Percentiles rank a stretch among this genome's conserved stretches.
phyloP scores from a whole-genome alignment of 345 rosid species.

The Litchi chinensis region DNA sequence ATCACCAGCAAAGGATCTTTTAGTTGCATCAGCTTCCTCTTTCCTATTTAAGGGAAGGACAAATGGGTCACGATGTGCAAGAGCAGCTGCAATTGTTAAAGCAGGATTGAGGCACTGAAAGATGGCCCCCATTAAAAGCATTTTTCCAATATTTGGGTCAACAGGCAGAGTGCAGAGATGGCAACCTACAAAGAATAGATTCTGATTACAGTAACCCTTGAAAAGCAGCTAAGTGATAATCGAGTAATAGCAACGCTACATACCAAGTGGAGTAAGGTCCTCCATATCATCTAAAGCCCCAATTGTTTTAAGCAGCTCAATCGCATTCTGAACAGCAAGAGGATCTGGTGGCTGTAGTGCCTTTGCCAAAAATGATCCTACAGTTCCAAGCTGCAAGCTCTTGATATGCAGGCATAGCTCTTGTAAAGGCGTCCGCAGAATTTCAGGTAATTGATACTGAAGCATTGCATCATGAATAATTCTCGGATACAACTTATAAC shows the following conservation, averaged over 20 bases:
- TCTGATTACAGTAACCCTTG: slow-evolving; percentile 19
- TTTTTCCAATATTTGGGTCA: slow-evolving; percentile 94
- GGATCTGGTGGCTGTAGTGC: slow-evolving; percentile 97
- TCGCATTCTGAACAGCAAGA: slow-evolving; percentile 93
- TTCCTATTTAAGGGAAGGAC: slow-evolving; percentile 82
- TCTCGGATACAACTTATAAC: slow-evolving; percentile 91
- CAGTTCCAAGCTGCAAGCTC: slow-evolving; percentile 87
- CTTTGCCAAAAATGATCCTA: slow-evolving; percentile 86
- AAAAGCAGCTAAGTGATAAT: slow-evolving; percentile 7
- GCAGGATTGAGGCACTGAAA: slow-evolving; percentile 96
- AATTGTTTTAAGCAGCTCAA: slow-evolving; percentile 89
- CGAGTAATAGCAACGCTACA: slow-evolving; percentile 19
- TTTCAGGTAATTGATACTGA: slow-evolving; percentile 88
- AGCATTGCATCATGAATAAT: slow-evolving; percentile 74
- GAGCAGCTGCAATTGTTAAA: slow-evolving; percentile 92
- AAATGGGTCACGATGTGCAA: slow-evolving; percentile 90
- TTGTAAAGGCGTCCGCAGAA: slow-evolving; percentile 92
- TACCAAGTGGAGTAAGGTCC: slow-evolving; percentile 94
- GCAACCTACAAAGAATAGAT: slow-evolving; percentile 49
- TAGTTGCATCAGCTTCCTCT: slow-evolving; percentile 89
- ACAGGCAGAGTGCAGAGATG: slow-evolving; percentile 86
- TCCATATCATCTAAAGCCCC: slow-evolving; percentile 89
- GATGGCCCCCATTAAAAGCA: slow-evolving; percentile 94
- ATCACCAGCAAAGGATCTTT: slow-evolving; percentile 88
- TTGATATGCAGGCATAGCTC: slow-evolving; percentile 89